phyloP scores from a whole-genome alignment of 2,329 filamentous ascomycete genomes.

The Mycosphaerelloides madeirae region DNA sequence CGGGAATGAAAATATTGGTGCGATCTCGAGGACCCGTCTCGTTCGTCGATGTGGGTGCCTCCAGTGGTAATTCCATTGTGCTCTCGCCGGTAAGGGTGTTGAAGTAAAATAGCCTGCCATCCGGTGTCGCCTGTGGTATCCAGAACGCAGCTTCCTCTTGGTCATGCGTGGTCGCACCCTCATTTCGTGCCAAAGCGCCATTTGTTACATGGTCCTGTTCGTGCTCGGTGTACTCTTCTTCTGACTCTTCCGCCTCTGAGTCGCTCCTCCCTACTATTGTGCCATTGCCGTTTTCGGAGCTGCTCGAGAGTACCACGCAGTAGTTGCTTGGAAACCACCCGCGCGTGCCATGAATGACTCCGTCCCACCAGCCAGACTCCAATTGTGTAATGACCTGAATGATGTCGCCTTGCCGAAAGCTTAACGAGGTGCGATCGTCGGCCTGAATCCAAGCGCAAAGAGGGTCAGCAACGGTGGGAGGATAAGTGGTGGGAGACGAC shows the following conservation, averaged over 20 bases:
- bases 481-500: too few relatives aligned
- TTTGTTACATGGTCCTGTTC: slow-evolving; percentile 46
- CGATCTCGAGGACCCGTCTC: slow-evolving; percentile 85
- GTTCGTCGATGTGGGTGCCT: slow-evolving; percentile 73
- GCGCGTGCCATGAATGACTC: slow-evolving; percentile 90
- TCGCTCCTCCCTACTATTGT: slow-evolving; percentile 52
- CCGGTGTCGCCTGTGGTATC: slow-evolving; percentile 94
- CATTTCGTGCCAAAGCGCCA: slow-evolving; percentile 43
- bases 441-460: slow-evolving; percentile 40
- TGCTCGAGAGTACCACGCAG: slow-evolving; percentile 76
- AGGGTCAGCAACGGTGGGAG: not conserved
- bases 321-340: slow-evolving; percentile 99
- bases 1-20: slow-evolving; percentile 81
- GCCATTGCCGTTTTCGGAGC: slow-evolving; percentile 64
- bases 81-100: slow-evolving; percentile 95
- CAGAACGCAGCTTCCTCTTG: slow-evolving; percentile 92
- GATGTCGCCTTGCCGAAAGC: slow-evolving; percentile 93
- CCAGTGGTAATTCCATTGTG: slow-evolving; percentile 88
- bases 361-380: slow-evolving; percentile 99
- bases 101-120: slow-evolving; percentile 93
- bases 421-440: slow-evolving; percentile 92
- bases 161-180: slow-evolving; percentile 59
- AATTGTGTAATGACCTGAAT: slow-evolving; percentile 98
- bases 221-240: slow-evolving; percentile 59
- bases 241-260: slow-evolving; percentile 51